Evolutionary conservation across 331 rosid species (phyloP), one percentile per base, ranked within the genome.

Genomic region (Prunus yedoensis): DNA sequence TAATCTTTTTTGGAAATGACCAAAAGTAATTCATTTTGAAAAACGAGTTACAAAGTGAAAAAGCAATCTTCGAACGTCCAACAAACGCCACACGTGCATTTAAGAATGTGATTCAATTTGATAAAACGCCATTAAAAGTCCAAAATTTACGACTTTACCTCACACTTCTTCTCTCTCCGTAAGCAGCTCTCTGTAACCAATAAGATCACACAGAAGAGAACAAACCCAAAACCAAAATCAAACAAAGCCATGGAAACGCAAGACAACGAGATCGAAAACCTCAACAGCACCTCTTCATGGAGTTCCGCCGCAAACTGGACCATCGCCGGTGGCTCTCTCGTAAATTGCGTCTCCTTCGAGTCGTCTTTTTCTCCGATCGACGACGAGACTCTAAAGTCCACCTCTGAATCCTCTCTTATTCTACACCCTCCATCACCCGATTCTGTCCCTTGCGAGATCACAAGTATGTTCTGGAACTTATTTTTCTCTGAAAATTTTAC

Each of bases 361-460:
- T 87, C 95, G 57, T 87, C 90, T 25, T 70, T 69, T 27, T 83
- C 86, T 59, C 78, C 74, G 54, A 25, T 66, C 70, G 71, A 73
- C 71, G 88, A 79, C 8, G 83, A 17, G 16, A 68, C 73, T 73
- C 74, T 2, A 20, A 54, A 74, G 70, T 75, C 83, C 41, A 3
- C 76, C 12, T 5, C 80, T 75, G 62, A 79, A 27, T 17, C 83
- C 38, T 85, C 92, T 74, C 90, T 92, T 32, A 17, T 89, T 69
- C 89, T 94, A n/a, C 78, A 63, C 65, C 77, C 92, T 1, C 77
- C 88, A 20, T 78, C 90, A 15, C 60, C 84, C 0, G 91, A 90
- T 82, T 90, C 96, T 5, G 61, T 70, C 73, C 96, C 98, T 6
- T 92, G 97, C 84, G 87, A 94, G 84, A 89, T 94, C 88, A 94